These are phyloP conservation scores for Clonostachys solani DNA, from an alignment of 2,329 filamentous ascomycete species.

Conservation along the genomic window DNA sequence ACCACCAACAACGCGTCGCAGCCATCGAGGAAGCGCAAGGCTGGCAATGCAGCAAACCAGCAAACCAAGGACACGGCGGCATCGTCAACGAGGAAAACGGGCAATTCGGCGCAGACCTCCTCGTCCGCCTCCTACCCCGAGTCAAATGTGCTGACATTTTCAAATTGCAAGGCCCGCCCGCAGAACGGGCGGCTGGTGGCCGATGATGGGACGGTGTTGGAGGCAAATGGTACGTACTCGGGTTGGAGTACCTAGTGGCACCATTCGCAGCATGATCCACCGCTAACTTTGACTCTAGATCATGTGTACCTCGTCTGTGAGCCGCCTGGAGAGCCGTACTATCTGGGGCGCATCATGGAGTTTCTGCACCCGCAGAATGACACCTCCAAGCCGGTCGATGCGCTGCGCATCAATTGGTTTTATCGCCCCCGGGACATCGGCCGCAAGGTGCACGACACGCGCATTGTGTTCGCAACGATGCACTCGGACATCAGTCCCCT, in stretches of 20 bases:
- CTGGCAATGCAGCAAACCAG: slow-evolving; percentile 34
- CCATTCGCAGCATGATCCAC: slow-evolving; percentile 6
- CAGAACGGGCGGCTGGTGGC: slow-evolving; percentile 77
- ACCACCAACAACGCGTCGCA: slow-evolving; percentile 22
- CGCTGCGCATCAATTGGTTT: slow-evolving; percentile 95
- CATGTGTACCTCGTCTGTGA: slow-evolving; percentile 96
- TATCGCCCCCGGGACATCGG: slow-evolving; percentile 95
- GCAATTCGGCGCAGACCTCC: slow-evolving; percentile 22
- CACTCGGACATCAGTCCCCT: slow-evolving; percentile 95
- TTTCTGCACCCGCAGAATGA: slow-evolving; percentile 83
- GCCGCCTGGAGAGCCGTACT: slow-evolving; percentile 96
- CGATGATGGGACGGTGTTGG: slow-evolving; percentile 83
- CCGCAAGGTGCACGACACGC: slow-evolving; percentile 85
- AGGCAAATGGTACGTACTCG: slow-evolving; percentile 71
- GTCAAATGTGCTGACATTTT: slow-evolving; percentile 88
- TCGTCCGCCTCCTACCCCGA: slow-evolving; percentile 46
- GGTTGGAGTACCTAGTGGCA: background rate
- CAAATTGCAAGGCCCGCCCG: slow-evolving; percentile 62
- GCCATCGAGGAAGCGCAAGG: slow-evolving; percentile 81
- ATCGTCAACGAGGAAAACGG: slow-evolving; percentile 12
- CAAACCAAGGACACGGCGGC: slow-evolving; percentile 7
- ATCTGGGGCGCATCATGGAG: slow-evolving; percentile 97
- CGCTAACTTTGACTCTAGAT: slow-evolving; percentile 32
- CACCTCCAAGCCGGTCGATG: slow-evolving; percentile 69
- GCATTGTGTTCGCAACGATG: slow-evolving; percentile 94